Percentiles rank a stretch among this genome's conserved stretches.
These are phyloP conservation scores for Puccinia polysora DNA, from an alignment of 1,284 basidiomycete genomes.

Conservation along the genomic window DNA sequence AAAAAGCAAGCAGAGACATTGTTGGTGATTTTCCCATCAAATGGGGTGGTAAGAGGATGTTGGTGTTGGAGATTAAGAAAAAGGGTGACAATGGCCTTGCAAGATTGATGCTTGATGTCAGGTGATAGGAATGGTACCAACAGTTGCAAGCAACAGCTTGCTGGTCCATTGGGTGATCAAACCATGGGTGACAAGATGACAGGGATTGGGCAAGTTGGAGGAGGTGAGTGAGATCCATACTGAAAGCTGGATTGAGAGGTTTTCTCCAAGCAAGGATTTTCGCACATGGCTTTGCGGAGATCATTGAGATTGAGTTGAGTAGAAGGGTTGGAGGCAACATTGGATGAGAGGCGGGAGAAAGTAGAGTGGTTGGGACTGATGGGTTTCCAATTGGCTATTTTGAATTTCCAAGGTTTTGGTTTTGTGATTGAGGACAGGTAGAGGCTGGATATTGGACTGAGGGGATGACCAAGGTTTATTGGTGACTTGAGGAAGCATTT, in stretches of 20 bases:
- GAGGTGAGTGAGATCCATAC: constrained; percentile 10
- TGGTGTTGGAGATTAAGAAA: no score
- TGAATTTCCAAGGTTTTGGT: constrained; percentile 8
- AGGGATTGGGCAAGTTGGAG: no score
- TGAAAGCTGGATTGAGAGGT: constrained; percentile 4
- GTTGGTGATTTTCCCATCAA: no score
- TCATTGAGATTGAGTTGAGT: constrained; percentile 32
- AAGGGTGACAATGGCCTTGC: no score
- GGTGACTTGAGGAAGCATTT: constrained; percentile 13
- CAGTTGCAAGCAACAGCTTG: no score
- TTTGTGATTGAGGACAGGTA: neutral
- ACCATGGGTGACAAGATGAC: no score
- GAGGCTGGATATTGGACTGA: no score
- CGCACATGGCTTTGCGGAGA: constrained; percentile 30
- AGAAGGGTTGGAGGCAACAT: neutral
- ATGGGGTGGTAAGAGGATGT: no score
- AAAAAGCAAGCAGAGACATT: no score
- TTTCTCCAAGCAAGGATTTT: constrained; percentile 37
- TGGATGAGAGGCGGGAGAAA: neutral
- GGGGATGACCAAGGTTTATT: constrained; percentile 1
- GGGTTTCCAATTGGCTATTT: neutral
- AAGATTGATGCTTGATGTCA: no score
- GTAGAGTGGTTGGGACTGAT: neutral
- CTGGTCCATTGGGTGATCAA: no score
- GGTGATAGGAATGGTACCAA: no score